Conservation (phyloP, 768 basidiomycete species). For the Gymnopilus dilepis region DNA sequence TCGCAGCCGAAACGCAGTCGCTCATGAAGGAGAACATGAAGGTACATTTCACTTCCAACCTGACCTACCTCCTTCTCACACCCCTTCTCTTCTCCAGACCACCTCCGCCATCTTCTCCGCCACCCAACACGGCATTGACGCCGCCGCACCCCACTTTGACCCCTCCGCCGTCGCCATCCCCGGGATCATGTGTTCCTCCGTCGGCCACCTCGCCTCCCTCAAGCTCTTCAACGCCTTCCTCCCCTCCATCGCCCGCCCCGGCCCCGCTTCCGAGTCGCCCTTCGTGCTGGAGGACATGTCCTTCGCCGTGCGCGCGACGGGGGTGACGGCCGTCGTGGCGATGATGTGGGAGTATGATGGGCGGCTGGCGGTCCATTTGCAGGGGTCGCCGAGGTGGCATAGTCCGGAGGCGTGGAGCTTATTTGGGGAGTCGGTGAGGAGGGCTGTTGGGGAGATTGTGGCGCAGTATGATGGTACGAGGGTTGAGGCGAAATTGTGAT, state of each 20-base stretch:
- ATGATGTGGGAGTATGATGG: conserved; percentile 13
- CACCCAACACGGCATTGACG: neutral
- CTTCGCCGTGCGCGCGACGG: conserved; percentile 1
- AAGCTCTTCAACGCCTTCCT: conserved; percentile 8
- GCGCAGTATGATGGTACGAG: neutral
- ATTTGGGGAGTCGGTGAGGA: neutral
- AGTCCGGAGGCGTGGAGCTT: neutral
- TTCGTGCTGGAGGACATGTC: neutral
- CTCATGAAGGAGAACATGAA: neutral
- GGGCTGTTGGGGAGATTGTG: neutral
- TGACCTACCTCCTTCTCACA: neutral
- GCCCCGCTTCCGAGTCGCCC: neutral
- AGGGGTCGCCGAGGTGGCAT: conserved; percentile 4
- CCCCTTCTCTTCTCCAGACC: neutral
- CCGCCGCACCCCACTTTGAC: neutral
- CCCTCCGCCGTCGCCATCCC: neutral
- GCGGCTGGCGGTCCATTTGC: neutral
- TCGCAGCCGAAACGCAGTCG: neutral
- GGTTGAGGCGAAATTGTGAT: neutral
- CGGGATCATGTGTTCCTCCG: conserved; percentile 10
- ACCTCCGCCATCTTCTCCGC: conserved; percentile 1
- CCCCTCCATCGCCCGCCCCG: neutral
- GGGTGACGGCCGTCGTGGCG: conserved; percentile 5
- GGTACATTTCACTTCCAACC: neutral
- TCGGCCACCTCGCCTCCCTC: conserved; percentile 2